Conservation (phyloP, 805 yeast genomes). For the Ogataea saltuana region DNA sequence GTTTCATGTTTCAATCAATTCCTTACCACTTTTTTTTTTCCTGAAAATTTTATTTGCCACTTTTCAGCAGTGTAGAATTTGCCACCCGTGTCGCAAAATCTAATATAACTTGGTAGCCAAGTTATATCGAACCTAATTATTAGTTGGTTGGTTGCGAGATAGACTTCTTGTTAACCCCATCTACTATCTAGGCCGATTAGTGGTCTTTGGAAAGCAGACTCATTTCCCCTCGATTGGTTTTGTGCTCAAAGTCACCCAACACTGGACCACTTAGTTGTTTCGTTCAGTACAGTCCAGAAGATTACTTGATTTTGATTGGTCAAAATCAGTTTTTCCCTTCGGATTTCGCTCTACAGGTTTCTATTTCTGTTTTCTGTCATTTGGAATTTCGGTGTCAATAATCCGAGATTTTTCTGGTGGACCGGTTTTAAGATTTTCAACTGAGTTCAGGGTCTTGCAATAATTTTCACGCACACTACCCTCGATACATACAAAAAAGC, state of each 20-base stretch:
- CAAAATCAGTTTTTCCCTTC: slow-evolving; percentile 10
- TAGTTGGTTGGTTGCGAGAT: slow-evolving; percentile 15
- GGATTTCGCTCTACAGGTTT: slow-evolving; percentile 4
- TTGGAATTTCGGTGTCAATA: not conserved
- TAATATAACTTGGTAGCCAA: slow-evolving; percentile 18
- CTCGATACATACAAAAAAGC: slow-evolving; percentile 1
- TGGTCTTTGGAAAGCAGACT: not conserved
- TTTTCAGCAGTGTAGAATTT: slow-evolving; percentile 14
- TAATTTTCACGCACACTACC: slow-evolving; percentile 3
- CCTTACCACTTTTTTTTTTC: slow-evolving; percentile 20
- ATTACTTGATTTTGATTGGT: slow-evolving; percentile 28
- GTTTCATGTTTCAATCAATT: slow-evolving; percentile 12
- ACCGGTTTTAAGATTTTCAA: slow-evolving; percentile 11
- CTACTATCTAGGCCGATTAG: slow-evolving; percentile 6
- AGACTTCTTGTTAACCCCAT: slow-evolving; percentile 4
- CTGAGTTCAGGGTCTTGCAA: not conserved
- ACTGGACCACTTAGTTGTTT: slow-evolving; percentile 43
- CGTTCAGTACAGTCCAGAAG: slow-evolving; percentile 29
- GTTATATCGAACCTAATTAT: slow-evolving; percentile 18
- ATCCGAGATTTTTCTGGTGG: slow-evolving; percentile 8
- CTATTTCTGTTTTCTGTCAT: slow-evolving; percentile 7
- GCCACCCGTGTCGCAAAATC: slow-evolving; percentile 21
- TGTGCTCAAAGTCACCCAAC: slow-evolving; percentile 1
- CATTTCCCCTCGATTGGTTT: not conserved
- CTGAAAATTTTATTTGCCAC: slow-evolving; percentile 14